These are phyloP conservation scores for Didymella segeticola DNA, from an alignment of 2,329 filamentous ascomycete species.

Conservation along the genomic window DNA sequence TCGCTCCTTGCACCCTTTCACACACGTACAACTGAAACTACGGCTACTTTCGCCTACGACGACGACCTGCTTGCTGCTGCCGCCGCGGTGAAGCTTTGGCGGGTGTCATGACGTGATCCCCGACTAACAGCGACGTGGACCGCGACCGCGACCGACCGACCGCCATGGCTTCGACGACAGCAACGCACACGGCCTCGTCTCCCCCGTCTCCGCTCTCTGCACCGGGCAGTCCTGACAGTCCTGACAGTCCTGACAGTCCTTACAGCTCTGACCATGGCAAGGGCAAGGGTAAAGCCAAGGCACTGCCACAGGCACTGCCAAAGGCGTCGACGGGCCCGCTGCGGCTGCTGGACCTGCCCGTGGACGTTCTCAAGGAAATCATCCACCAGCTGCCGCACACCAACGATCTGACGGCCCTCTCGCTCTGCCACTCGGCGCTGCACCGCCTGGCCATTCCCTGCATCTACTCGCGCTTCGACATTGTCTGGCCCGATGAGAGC, in stretches of 20 bases:
- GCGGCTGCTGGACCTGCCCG: conserved; percentile 74
- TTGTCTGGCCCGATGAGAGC: conserved; percentile 81
- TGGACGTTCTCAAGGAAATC: conserved; percentile 79
- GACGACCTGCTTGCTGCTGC: too few relatives aligned
- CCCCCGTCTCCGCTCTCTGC: background rate
- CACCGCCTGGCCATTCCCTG: conserved; percentile 77
- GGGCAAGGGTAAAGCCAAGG: too few relatives aligned
- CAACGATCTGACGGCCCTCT: conserved; percentile 80
- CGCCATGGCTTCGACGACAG: background rate
- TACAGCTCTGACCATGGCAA: too few relatives aligned
- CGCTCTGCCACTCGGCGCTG: conserved; percentile 78
- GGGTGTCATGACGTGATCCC: conserved; percentile 36
- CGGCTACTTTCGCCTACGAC: too few relatives aligned
- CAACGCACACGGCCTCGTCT: conserved; percentile 33
- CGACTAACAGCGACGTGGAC: conserved; percentile 41
- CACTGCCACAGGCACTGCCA: too few relatives aligned
- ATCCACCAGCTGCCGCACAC: conserved; percentile 83
- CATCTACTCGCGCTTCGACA: conserved; percentile 86
- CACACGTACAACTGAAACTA: conserved; percentile 28
- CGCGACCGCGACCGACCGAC: too few relatives aligned
- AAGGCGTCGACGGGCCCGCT: conserved; percentile 62
- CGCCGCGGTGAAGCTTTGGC: conserved; percentile 27
- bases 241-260: background rate
- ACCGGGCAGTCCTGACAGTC: background rate
- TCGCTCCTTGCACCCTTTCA: too few relatives aligned